Conservation (phyloP, 164 flowering plant genomes). For the Magnolia kwangsiensis region DNA sequence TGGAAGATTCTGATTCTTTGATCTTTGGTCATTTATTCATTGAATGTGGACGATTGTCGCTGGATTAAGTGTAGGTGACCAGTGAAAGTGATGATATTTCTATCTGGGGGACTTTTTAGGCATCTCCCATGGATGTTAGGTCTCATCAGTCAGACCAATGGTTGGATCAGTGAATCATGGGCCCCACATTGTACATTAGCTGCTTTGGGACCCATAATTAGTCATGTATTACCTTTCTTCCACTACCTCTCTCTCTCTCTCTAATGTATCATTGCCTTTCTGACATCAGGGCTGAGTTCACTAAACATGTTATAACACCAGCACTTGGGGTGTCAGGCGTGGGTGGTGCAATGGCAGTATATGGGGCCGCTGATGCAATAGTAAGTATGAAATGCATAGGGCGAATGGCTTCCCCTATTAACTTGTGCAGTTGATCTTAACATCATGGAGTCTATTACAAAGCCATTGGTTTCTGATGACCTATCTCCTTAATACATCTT, state of each 20-base stretch:
- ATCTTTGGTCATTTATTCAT: not conserved
- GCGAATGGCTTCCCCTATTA: not conserved
- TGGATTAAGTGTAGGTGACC: not conserved
- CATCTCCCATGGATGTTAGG: not conserved
- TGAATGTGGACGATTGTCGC: not conserved
- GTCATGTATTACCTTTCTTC: not conserved
- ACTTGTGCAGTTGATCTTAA: too few species aligned
- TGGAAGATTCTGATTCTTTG: not conserved
- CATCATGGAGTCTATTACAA: not conserved
- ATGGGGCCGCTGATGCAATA: conserved; percentile 85
- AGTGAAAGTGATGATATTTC: too few species aligned
- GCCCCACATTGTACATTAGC: not conserved
- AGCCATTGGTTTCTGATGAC: not conserved
- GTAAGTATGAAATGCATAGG: conserved; percentile 53
- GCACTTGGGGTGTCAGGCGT: conserved; percentile 86
- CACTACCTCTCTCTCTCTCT: conserved; percentile 9
- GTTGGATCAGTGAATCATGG: not conserved
- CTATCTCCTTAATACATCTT: not conserved
- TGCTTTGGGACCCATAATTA: not conserved
- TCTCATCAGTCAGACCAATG: not conserved
- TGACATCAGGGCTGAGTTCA: conserved; percentile 71
- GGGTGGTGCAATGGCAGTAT: conserved; percentile 89
- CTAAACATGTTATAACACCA: conserved; percentile 69
- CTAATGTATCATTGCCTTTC: not conserved
- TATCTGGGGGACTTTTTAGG: not conserved